Percentiles rank a stretch among this genome's conserved stretches.
phyloP scores from a whole-genome alignment of 1,284 basidiomycete genomes.

The Naganishia albida region DNA sequence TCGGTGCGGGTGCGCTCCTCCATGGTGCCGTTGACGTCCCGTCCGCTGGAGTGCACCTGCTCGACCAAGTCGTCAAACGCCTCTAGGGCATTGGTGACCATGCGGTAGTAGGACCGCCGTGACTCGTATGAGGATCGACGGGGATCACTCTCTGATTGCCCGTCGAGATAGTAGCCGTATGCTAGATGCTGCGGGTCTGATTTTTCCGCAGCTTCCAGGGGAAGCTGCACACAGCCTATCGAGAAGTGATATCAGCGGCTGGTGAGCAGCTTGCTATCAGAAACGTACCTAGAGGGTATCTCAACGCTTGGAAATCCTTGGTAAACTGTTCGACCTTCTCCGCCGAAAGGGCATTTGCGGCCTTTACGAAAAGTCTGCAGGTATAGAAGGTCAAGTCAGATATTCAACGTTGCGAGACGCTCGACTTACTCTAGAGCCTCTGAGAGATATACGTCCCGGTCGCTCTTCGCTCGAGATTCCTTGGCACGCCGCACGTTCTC shows the following conservation, averaged over 20 bases:
- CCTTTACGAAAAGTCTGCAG: constrained; percentile 77
- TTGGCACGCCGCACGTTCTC: constrained; percentile 90
- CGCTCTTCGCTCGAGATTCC: constrained; percentile 70
- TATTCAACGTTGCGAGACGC: neutral
- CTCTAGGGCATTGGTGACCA: constrained; percentile 76
- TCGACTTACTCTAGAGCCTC: constrained; percentile 73
- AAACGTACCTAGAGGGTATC: constrained; percentile 71
- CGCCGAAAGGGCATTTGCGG: constrained; percentile 78
- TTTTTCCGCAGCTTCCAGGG: constrained; percentile 77
- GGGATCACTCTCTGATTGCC: constrained; percentile 63
- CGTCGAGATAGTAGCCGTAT: constrained; percentile 72
- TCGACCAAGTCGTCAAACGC: constrained; percentile 67
- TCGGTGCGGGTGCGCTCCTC: constrained; percentile 39
- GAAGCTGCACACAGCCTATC: constrained; percentile 79
- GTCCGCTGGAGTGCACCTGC: constrained; percentile 19
- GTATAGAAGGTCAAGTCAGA: neutral
- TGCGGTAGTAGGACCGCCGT: constrained; percentile 75
- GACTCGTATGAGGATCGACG: constrained; percentile 64
- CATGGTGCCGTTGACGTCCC: constrained; percentile 11
- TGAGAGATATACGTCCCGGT: constrained; percentile 71
- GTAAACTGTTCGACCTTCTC: constrained; percentile 82
- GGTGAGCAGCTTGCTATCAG: constrained; percentile 24
- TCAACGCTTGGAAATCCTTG: constrained; percentile 79
- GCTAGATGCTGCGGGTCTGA: constrained; percentile 78
- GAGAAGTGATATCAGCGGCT: constrained; percentile 19